These are phyloP conservation scores for Rhododendron williamsianum DNA, from an alignment of 148 eudicot genomes.

Conservation along the genomic window DNA sequence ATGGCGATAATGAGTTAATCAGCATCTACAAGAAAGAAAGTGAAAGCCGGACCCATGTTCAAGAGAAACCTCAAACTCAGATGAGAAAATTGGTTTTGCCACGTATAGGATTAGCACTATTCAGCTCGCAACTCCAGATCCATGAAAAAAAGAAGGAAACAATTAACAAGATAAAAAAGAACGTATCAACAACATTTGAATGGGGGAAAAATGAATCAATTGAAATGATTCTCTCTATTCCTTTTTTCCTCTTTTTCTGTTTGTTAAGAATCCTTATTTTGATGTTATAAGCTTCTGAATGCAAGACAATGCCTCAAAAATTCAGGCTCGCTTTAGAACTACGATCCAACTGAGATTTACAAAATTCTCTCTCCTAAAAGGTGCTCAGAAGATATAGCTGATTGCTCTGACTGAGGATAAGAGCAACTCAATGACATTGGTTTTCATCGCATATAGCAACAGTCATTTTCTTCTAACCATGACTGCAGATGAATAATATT, in stretches of 20 bases:
- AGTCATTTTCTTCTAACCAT: not conserved
- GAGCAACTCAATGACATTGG: not conserved
- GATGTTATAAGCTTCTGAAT: not conserved
- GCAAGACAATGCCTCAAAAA: constrained; percentile 12
- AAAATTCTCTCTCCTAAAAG: not conserved
- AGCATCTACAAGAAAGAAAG: not conserved
- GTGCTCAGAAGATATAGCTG: constrained; percentile 2
- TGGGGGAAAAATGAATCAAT: constrained; percentile 8
- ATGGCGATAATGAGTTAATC: not conserved
- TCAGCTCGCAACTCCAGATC: constrained; percentile 2
- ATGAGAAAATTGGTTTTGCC: not conserved
- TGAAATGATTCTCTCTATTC: not conserved
- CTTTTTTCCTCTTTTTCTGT: not conserved
- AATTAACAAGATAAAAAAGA: not conserved
- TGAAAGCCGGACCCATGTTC: not conserved
- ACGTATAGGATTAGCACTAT: not conserved
- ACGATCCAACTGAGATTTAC: not conserved
- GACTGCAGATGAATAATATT: not conserved
- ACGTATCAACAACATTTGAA: not conserved
- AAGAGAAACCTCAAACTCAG: not conserved
- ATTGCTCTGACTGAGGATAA: not conserved
- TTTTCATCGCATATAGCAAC: not conserved
- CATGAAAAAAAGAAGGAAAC: not conserved
- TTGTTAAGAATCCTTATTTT: not conserved
- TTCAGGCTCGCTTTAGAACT: not conserved